phyloP scores from a whole-genome alignment of 345 rosid species.

The Psidium friedrichsthalianum region DNA sequence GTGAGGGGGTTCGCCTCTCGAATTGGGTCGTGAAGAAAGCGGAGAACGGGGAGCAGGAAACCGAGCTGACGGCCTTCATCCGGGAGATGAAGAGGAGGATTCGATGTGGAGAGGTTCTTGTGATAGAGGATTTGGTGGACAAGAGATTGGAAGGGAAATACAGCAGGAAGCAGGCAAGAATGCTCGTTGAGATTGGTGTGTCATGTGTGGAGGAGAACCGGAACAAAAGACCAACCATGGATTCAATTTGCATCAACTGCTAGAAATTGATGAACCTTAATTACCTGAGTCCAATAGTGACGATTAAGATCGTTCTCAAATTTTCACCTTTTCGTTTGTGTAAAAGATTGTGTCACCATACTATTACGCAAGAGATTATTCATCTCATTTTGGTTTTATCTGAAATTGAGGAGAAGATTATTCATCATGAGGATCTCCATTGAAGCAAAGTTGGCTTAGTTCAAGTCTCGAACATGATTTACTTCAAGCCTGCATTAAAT shows the following conservation, averaged over 20 bases:
- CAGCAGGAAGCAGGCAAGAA: constrained; percentile 8
- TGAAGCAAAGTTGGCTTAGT: neutral
- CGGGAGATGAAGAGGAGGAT: constrained; percentile 12
- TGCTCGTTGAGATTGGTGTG: constrained; percentile 14
- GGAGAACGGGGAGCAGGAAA: constrained; percentile 9
- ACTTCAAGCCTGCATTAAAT: neutral
- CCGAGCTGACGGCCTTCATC: constrained; percentile 17
- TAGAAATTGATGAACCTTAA: constrained; percentile 8
- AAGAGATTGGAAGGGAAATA: constrained; percentile 17
- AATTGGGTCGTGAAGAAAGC: constrained; percentile 7
- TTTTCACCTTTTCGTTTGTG: neutral
- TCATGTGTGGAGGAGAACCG: constrained; percentile 21
- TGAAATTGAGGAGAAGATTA: neutral
- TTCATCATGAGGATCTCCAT: neutral
- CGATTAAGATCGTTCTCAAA: neutral
- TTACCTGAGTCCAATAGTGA: neutral
- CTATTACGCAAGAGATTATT: neutral
- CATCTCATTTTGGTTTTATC: neutral
- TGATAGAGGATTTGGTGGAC: constrained; percentile 27
- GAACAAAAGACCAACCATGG: constrained; percentile 27
- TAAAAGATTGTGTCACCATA: neutral
- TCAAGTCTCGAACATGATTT: neutral
- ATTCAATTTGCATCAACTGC: constrained; percentile 14
- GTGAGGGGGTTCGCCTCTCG: constrained; percentile 22
- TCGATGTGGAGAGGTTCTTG: neutral